Evolutionary conservation across 2,329 filamentous ascomycete species (phyloP), one percentile per base, ranked within the genome.

Genomic region (Aspergillus arachidicola): DNA sequence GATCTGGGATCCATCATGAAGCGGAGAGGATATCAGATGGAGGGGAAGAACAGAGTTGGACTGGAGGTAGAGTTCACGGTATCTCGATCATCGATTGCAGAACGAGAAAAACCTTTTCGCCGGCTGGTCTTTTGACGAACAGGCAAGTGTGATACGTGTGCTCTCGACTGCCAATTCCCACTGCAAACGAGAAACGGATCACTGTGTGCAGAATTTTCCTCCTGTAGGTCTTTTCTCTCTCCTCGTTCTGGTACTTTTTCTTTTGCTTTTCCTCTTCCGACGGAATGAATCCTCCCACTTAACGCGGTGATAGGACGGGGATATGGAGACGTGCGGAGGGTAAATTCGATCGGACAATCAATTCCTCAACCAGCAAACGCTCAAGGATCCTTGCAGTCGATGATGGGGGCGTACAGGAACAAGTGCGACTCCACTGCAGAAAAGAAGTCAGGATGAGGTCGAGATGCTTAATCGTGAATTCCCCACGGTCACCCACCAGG

Each of bases 1-100:
- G 76, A 76, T 73, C 78, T 75, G 58, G 78, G 78, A 76, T 80
- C 78, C 78, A 80, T 80, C 68, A 60, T 69, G 69, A 58, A 56
- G 65, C 64, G 59, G 60, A 66, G 59, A 63, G 63, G 57, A 53
- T 63, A 58, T 64, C 53, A 66, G 58, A 63, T 63, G 61, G 63
- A 57, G 64, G 57, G 66, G 57, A 54, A 58, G 63, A 54, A 43
- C 61, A 60, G 57, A 63, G 63, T 60, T 66, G 63, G 41, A 64
- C 59, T 60, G 62, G 63, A 38, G 55, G 55, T 23, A 58, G 62
- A 60, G 61, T 74, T 75, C 75, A 77, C 73, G 66, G 63, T 71
- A 70, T 73, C 71, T 67, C 67, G 70, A 74, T 75, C 75, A 77
- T 77, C 72, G 73, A 77, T 74, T 67, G 68, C 63, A 67, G 57